Percentiles rank a stretch among this genome's conserved stretches.
These are phyloP conservation scores for Halophytophthora polymorphica DNA, from an alignment of 352 stramenopile species.

Conservation along the genomic window DNA sequence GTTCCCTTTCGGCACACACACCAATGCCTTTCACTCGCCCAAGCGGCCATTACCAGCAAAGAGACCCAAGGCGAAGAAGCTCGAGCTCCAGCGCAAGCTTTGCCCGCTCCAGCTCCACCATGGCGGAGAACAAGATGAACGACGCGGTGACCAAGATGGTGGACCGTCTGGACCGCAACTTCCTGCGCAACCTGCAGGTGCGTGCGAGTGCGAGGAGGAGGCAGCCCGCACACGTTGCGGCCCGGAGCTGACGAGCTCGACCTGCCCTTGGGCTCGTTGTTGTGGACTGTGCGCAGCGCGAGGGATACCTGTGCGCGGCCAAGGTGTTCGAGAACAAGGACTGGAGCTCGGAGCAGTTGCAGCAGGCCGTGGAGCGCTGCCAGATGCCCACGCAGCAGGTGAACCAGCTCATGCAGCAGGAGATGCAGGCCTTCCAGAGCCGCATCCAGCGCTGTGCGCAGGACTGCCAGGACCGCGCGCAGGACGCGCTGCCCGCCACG, in stretches of 20 bases:
- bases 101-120: constrained; percentile 13
- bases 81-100: not conserved
- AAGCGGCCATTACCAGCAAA: not conserved
- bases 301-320: constrained; percentile 80
- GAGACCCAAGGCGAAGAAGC: not conserved
- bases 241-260: not conserved
- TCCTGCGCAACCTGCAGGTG: constrained; percentile 75
- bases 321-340: constrained; percentile 87
- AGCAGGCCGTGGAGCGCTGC: constrained; percentile 81
- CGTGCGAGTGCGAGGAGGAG: not conserved
- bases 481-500: constrained; percentile 56
- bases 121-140: constrained; percentile 82
- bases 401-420: constrained; percentile 79
- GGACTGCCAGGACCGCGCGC: constrained; percentile 84
- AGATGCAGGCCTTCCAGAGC: constrained; percentile 85
- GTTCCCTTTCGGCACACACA: too few relatives aligned
- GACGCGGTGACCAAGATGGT: constrained; percentile 83
- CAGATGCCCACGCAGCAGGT: constrained; percentile 84
- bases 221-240: too few relatives aligned
- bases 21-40: too few relatives aligned
- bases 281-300: constrained; percentile 36
- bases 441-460: constrained; percentile 83
- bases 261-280: not conserved
- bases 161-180: constrained; percentile 70
- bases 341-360: constrained; percentile 73